These are phyloP conservation scores for Saccharomyces kudriavzevii DNA, from an alignment of 805 yeast species.

Conservation along the genomic window DNA sequence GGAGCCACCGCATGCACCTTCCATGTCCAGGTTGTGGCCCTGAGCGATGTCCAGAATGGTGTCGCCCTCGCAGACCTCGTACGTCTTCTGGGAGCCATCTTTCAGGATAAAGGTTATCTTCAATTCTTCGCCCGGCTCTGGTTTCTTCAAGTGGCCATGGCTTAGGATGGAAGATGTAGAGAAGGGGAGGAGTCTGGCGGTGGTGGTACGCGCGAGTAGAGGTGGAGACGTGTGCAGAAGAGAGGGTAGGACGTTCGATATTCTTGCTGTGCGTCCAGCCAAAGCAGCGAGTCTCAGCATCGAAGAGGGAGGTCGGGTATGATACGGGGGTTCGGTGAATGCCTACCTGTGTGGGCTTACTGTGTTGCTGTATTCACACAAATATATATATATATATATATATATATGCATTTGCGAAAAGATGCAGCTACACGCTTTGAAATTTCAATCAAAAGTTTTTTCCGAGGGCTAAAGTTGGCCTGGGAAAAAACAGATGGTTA, in stretches of 20 bases:
- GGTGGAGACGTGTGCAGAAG: background rate
- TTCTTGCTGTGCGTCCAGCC: background rate
- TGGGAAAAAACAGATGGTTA: background rate
- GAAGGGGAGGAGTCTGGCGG: slow-evolving; percentile 4
- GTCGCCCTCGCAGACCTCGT: slow-evolving; percentile 90
- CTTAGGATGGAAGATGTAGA: slow-evolving; percentile 18
- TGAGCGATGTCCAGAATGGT: slow-evolving; percentile 89
- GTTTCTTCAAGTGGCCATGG: slow-evolving; percentile 87
- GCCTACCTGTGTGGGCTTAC: background rate
- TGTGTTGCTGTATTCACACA: background rate
- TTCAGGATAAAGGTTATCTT: slow-evolving; percentile 84
- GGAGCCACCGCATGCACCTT: slow-evolving; percentile 97
- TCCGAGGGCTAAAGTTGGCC: background rate
- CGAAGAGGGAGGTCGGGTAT: background rate
- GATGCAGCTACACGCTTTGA: background rate
- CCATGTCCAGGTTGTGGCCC: slow-evolving; percentile 89
- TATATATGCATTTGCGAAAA: background rate
- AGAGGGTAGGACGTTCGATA: background rate
- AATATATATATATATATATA: background rate
- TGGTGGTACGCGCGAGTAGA: background rate
- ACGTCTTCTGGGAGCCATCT: slow-evolving; percentile 75
- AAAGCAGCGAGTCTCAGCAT: background rate
- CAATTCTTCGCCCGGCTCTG: slow-evolving; percentile 87
- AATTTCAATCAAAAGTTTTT: background rate
- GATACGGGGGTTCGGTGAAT: background rate